These are phyloP conservation scores for Tricholoma matsutake DNA, from an alignment of 768 basidiomycete genomes.

Conservation along the genomic window DNA sequence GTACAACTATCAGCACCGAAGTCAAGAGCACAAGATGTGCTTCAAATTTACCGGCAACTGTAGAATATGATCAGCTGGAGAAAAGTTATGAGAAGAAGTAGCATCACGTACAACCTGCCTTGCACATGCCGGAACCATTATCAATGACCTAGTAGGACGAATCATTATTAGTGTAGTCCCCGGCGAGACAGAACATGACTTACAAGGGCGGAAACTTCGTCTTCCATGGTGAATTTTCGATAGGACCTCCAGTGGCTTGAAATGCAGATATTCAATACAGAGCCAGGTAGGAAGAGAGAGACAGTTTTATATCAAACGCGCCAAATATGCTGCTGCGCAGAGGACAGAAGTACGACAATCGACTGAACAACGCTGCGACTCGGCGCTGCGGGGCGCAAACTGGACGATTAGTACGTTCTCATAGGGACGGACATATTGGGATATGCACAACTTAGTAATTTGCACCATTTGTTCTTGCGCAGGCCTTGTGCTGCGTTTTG, in stretches of 20 bases:
- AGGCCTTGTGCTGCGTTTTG: too few relatives aligned
- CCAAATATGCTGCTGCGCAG: neutral
- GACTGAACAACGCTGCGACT: slow-evolving; percentile 7
- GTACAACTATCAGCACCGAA: slow-evolving; percentile 21
- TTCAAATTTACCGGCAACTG: slow-evolving; percentile 59
- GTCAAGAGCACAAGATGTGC: slow-evolving; percentile 2
- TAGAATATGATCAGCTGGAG: slow-evolving; percentile 20
- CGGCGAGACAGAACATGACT: slow-evolving; percentile 15
- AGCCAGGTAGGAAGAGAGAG: neutral
- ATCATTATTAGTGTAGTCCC: neutral
- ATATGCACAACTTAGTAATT: too few relatives aligned
- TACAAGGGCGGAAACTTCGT: slow-evolving; percentile 47
- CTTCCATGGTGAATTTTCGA: slow-evolving; percentile 42
- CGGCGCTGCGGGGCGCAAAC: slow-evolving; percentile 14
- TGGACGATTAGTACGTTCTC: neutral
- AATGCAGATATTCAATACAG: neutral
- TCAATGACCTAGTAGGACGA: slow-evolving; percentile 64
- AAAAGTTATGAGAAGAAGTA: slow-evolving; percentile 6
- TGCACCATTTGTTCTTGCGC: too few relatives aligned
- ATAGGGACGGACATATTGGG: too few relatives aligned
- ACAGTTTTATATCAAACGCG: slow-evolving; percentile 11
- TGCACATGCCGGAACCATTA: slow-evolving; percentile 99
- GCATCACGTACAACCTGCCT: slow-evolving; percentile 86
- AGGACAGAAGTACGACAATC: slow-evolving; percentile 9
- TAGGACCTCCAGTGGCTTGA: slow-evolving; percentile 18